These are phyloP conservation scores for Talaromyces sp. DNA, from an alignment of 2,329 filamentous ascomycete species.

Conservation along the genomic window DNA sequence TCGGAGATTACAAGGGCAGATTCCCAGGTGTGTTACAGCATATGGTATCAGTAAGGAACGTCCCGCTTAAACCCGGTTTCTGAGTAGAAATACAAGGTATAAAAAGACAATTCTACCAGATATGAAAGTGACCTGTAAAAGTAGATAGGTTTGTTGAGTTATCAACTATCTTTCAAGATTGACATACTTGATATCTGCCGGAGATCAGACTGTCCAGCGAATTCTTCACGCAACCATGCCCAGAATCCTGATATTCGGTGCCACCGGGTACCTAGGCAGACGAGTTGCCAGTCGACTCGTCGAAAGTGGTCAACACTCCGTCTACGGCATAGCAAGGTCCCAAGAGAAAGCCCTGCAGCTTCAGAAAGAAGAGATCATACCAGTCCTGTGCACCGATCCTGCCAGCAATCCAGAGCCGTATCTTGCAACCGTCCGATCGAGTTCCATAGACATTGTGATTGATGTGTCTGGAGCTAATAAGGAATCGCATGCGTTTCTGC, in stretches of 20 bases:
- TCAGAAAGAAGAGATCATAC: constrained; percentile 29
- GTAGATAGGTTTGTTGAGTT: too few relatives aligned
- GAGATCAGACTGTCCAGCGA: background rate
- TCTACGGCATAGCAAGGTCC: constrained; percentile 34
- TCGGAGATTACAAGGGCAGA: too few relatives aligned
- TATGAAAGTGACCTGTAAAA: too few relatives aligned
- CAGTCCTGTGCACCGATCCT: constrained; percentile 23
- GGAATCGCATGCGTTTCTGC: constrained; percentile 22
- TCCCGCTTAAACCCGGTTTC: too few relatives aligned
- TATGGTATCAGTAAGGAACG: too few relatives aligned
- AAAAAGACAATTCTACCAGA: too few relatives aligned
- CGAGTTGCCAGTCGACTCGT: constrained; percentile 21
- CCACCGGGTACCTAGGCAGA: constrained; percentile 30
- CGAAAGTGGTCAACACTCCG: constrained; percentile 27
- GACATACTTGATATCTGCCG: background rate
- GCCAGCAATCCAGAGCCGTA: constrained; percentile 19
- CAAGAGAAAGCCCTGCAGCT: constrained; percentile 28
- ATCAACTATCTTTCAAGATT: too few relatives aligned
- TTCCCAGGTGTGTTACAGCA: too few relatives aligned
- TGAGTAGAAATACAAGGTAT: too few relatives aligned
- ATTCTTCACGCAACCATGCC: constrained; percentile 20
- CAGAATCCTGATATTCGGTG: constrained; percentile 29
- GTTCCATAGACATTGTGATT: constrained; percentile 33
- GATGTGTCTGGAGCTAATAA: constrained; percentile 26
- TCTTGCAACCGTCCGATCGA: constrained; percentile 19